phyloP scores from a whole-genome alignment of 208 protist genomes.

The Borovskyia barvae region DNA sequence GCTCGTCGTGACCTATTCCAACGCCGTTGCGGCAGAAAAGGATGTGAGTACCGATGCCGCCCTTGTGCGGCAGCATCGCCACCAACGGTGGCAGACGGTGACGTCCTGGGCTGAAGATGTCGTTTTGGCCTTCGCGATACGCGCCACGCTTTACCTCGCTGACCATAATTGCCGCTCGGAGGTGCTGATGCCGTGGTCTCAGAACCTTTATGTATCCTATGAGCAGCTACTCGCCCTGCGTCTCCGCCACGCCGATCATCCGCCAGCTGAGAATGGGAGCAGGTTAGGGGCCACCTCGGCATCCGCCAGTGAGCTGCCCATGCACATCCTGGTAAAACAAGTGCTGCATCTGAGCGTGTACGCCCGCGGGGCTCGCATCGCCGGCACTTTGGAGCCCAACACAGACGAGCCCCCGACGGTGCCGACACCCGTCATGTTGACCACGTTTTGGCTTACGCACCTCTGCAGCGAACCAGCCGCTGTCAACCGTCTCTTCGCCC shows the following conservation, averaged over 20 bases:
- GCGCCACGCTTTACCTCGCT: neutral
- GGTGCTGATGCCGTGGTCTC: neutral
- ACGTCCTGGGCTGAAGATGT: conserved; percentile 4
- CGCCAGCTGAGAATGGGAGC: no score
- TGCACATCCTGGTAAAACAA: neutral
- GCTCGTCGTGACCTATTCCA: neutral
- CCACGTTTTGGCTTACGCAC: conserved; percentile 10
- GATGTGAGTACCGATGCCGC: neutral
- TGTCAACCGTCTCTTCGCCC: conserved; percentile 8
- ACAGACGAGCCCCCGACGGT: no score
- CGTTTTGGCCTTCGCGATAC: neutral
- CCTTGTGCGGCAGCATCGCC: no score
- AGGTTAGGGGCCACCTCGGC: neutral
- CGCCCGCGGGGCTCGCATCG: no score
- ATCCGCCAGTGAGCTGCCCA: neutral
- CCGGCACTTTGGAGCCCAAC: no score
- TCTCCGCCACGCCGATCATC: no score
- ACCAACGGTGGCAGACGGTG: neutral
- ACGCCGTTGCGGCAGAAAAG: neutral
- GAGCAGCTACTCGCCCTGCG: conserved; percentile 9
- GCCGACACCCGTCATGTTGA: neutral
- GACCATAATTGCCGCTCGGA: neutral
- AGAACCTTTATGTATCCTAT: conserved; percentile 8
- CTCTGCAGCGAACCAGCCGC: neutral
- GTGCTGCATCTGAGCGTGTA: neutral